Base-by-base conservation (phyloP, 2,329 filamentous ascomycete species). In the Periconia digitata region DNA sequence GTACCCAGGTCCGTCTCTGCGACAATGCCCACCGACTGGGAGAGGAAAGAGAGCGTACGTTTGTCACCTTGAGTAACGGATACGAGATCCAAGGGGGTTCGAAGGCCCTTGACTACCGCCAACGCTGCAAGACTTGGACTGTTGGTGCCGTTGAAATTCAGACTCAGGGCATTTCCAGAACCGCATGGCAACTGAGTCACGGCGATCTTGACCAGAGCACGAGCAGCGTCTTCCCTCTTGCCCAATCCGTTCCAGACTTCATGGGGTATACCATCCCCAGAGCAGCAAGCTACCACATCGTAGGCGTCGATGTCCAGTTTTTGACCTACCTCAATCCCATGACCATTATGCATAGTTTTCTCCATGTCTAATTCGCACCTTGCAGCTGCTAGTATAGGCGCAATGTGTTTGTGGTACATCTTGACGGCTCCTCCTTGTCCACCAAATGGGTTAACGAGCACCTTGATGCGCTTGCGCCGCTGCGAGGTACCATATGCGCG, bases 201-300 rank as follows among this genome's bases (percentile, higher is more conserved):
- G 1, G 94, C 89, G 13, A 97, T 74, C 62, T 86, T 88, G 18
- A 79, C 75, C 51, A 99, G 74, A 0, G 92, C 94, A 46, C 80
- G 80, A 24, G 79, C 77, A 17, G 91, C 91, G 71, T 96, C 89
- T 4, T 79, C 66, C 34, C 90, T 85, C 71, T 84, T 86, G 13
- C 83, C 91, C 24, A 99, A 75, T 0, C 94, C 94, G 66, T 99
- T 97, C 76, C 96, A 96, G 8, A 96, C 87, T 72, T 99, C 94
- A 67, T 96, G 87, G 0, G 90, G 87, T 34, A 96, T 79, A 8
- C 94, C 94, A 62, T 99, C 94, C 4, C 94, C 94, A 0, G 92
- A 96, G 66, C 90, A 94, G 53, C 90, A 89, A 21, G 92, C 85
- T 13, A 97, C 81, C 8, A 91, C 86, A 73, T 99, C 94, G 70